Percentiles rank a stretch among this genome's conserved stretches.
phyloP scores from a whole-genome alignment of 2,329 filamentous ascomycete genomes.

The Paramyrothecium sp. region DNA sequence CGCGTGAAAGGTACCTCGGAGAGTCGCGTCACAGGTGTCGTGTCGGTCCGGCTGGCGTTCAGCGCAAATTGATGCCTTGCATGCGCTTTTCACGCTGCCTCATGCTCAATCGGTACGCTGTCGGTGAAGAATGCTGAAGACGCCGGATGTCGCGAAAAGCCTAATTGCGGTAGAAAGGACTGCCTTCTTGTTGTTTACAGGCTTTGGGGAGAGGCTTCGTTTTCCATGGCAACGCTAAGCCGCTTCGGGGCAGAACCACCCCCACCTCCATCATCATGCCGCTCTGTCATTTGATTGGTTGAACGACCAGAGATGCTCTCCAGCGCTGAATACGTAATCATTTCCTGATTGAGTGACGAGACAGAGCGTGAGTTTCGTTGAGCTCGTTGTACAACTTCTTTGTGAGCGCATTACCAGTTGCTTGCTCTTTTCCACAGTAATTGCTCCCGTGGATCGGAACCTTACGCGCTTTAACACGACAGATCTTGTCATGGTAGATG shows the following conservation, averaged over 20 bases:
- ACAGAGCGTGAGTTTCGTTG: too few relatives aligned
- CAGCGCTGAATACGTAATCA: not conserved
- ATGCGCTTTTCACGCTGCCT: not conserved
- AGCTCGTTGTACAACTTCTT: too few relatives aligned
- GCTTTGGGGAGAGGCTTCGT: not conserved
- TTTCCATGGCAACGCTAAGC: slow-evolving; percentile 1
- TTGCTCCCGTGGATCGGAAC: too few relatives aligned
- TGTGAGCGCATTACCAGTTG: too few relatives aligned
- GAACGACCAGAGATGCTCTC: not conserved
- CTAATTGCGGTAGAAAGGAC: not conserved
- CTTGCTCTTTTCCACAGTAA: too few relatives aligned
- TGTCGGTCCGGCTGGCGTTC: not conserved
- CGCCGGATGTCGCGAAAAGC: not conserved
- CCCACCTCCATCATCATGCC: not conserved
- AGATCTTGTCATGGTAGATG: too few relatives aligned
- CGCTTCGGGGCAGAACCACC: not conserved
- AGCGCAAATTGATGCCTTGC: not conserved
- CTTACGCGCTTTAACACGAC: too few relatives aligned
- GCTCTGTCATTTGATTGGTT: not conserved
- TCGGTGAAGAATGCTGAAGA: not conserved
- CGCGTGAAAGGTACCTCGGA: not conserved
- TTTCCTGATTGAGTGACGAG: too few relatives aligned
- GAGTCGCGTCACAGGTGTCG: not conserved
- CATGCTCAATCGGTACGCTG: not conserved
- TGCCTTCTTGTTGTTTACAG: slow-evolving; percentile 3